Evolutionary conservation across 495 filamentous ascomycete species (phyloP).

Genomic region (Friedmanniomyces simplex): DNA sequence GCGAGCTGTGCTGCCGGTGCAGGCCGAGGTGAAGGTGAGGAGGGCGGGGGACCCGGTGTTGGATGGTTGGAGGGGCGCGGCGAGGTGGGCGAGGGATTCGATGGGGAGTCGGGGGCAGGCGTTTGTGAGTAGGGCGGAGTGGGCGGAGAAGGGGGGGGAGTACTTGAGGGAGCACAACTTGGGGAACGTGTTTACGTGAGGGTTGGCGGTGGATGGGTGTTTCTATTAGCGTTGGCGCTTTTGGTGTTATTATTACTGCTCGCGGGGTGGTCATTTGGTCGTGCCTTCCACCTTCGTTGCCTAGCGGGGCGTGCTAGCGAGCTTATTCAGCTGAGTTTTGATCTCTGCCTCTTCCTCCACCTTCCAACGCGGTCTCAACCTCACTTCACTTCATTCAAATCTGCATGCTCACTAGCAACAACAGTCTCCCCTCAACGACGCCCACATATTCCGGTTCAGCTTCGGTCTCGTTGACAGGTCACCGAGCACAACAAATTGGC

Average conservation of each 20-base stretch:
- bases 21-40: conserved; percentile 13
- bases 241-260: background rate
- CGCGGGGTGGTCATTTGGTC: too few species aligned
- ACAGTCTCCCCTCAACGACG: too few species aligned
- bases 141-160: conserved; percentile 70
- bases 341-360: too few species aligned
- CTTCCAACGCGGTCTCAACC: too few species aligned
- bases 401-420: too few species aligned
- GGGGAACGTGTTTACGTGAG: conserved; percentile 47
- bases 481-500: too few species aligned
- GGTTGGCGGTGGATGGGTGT: background rate
- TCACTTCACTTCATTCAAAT: too few species aligned
- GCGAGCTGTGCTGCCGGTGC: conserved; percentile 6
- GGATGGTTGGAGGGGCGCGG: conserved; percentile 77
- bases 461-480: too few species aligned
- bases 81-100: conserved; percentile 62
- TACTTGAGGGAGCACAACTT: conserved; percentile 51
- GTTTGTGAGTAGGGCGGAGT: conserved; percentile 75
- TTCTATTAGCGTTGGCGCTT: background rate
- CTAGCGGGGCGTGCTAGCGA: too few species aligned
- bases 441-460: too few species aligned
- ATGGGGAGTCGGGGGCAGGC: conserved; percentile 49
- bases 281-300: too few species aligned
- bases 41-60: conserved; percentile 43
- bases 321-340: too few species aligned